Evolutionary conservation across 148 eudicot genomes (phyloP).

Genomic region (Pouteria glomerata): DNA sequence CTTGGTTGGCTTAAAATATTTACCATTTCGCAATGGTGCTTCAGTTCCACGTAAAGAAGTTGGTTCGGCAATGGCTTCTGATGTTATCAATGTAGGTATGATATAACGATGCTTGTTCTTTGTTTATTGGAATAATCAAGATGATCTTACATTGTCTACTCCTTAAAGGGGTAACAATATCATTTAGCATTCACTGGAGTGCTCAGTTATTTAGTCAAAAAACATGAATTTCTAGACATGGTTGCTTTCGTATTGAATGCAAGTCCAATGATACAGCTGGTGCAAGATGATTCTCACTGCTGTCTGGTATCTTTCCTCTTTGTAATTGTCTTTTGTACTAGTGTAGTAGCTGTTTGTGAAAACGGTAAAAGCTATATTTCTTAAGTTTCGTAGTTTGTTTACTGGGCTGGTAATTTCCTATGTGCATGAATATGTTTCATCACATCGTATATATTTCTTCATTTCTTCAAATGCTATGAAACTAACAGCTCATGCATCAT

Average conservation of each 20-base stretch:
- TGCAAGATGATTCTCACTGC: no score
- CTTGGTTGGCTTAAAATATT: conserved; percentile 58
- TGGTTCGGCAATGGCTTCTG: conserved; percentile 68
- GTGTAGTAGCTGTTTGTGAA: not conserved
- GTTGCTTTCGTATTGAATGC: not conserved
- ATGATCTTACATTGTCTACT: not conserved
- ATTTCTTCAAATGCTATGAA: not conserved
- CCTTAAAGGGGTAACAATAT: not conserved
- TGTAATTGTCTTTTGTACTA: not conserved
- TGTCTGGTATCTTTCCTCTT: not conserved
- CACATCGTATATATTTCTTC: not conserved
- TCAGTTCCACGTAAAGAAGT: conserved; percentile 30
- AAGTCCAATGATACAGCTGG: not conserved
- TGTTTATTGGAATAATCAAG: not conserved
- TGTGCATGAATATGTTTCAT: not conserved
- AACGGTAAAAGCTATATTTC: not conserved
- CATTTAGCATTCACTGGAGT: not conserved
- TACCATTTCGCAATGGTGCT: conserved; percentile 41
- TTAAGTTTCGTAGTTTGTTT: not conserved
- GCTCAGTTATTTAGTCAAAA: not conserved
- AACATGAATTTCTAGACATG: not conserved
- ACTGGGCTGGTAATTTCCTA: not conserved
- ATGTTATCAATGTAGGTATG: conserved; percentile 78
- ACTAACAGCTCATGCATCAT: not conserved
- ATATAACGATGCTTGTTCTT: not conserved